Base-by-base conservation (phyloP, 208 protist genomes). In the Naegleria fowleri region DNA sequence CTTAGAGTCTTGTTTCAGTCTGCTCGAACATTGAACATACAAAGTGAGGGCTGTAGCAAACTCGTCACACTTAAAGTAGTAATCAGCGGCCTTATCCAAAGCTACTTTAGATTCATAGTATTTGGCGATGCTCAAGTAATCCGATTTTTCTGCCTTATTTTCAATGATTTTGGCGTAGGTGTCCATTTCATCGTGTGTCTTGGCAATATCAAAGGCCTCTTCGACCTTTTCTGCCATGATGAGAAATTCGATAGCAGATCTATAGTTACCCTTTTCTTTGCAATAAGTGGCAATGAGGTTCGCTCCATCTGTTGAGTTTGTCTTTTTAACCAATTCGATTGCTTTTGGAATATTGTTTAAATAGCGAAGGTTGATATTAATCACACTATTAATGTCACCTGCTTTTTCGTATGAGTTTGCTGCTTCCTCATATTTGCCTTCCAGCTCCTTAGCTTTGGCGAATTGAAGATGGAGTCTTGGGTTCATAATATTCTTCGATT, bases 191-290 rank as follows among this genome's bases (percentile, higher is more conserved):
- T 97, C 91, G 48, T 96, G 94, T 91, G 94, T 90, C 92, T 96
- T 96, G 0, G 98, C 98, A 85, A 99, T 93, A 90, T 98, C 95
- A 92, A 99, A 98, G 40, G 97, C 98, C 85, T 99, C 96, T 16
- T 94, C 90, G 39, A 94, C 95, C 39, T 95, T 94, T 91, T 98
- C 97, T 19, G 97, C 96, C n/a, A 99, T 92, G 43, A 99, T 93
- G 40, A 99, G 94, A 92, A 99, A 99, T 95, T 99, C 98, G 55
- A 99, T 97, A 15, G 98, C 97, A 4, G 92, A 92, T 51, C 93
- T 93, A 93, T 95, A 96, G 92, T 99, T 97, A 67, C 94, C 94
- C 87, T 93, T 92, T 83, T 95, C 93, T 92, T 96, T 93, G 91
- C 98, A 96, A 94, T 52, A 87, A 38, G 96, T 95, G 4, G 98